Percentiles rank a stretch among this genome's conserved stretches.
Evolutionary conservation across 2,329 filamentous ascomycete species (phyloP).

Genomic region (Aspergillus pseudonomiae): DNA sequence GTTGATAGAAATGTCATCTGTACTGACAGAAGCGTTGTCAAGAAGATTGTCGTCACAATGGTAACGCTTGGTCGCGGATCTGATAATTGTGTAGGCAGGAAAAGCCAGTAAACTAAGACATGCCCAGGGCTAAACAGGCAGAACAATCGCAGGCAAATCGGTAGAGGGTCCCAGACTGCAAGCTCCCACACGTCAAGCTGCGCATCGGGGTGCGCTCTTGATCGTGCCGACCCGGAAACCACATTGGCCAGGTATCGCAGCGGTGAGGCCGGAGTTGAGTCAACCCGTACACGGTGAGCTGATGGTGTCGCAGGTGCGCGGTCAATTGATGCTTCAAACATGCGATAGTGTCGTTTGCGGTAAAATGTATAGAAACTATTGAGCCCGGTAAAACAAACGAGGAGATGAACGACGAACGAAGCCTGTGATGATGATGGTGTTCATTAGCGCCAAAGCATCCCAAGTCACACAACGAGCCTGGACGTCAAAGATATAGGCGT

Average conservation of each 20-base stretch:
- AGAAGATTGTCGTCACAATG: conserved; percentile 77
- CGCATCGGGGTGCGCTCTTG: conserved; percentile 75
- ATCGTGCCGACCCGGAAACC: conserved; percentile 73
- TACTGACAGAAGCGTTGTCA: conserved; percentile 73
- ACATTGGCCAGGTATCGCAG: conserved; percentile 72
- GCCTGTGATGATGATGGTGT: conserved; percentile 51
- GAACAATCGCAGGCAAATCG: conserved; percentile 78
- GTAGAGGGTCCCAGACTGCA: conserved; percentile 88
- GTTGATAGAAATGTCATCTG: conserved; percentile 75
- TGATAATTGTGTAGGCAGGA: conserved; percentile 74
- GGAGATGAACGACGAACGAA: conserved; percentile 69
- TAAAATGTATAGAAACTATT: conserved; percentile 84
- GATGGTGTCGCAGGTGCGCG: conserved; percentile 76
- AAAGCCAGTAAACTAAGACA: conserved; percentile 85
- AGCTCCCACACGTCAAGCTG: conserved; percentile 92
- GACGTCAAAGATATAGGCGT: not conserved
- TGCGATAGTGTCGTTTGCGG: conserved; percentile 80
- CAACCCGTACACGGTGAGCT: conserved; percentile 82
- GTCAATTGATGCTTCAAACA: conserved; percentile 88
- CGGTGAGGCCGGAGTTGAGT: conserved; percentile 83
- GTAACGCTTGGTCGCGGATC: conserved; percentile 84
- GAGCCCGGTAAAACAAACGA: conserved; percentile 66
- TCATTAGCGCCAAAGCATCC: conserved; percentile 9
- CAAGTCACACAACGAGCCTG: not conserved
- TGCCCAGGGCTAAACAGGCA: conserved; percentile 93